Evolutionary conservation across 345 rosid species (phyloP).

Genomic region (Cardamine resedifolia): DNA sequence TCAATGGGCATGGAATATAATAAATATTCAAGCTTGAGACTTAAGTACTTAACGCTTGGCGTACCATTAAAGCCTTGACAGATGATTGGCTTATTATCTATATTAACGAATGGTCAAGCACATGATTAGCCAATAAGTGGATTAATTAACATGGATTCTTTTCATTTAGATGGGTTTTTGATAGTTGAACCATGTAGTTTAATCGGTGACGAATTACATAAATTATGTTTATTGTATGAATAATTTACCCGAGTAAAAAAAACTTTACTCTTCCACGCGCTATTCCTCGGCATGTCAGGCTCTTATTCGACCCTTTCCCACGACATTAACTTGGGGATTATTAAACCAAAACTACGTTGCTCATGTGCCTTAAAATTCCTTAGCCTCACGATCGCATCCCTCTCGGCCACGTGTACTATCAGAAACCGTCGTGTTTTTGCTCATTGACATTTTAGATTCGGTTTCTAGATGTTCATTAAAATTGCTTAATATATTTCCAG

Average conservation of each 20-base stretch:
- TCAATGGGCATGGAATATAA: not conserved
- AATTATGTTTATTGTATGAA: not conserved
- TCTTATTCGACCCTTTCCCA: slow-evolving; percentile 12
- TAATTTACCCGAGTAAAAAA: not conserved
- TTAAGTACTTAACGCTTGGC: not conserved
- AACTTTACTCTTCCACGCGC: not conserved
- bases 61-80: not conserved
- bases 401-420: slow-evolving; percentile 5
- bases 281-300: not conserved
- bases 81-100: slow-evolving; percentile 2
- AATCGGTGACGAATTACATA: not conserved
- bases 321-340: slow-evolving; percentile 1
- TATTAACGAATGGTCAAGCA: slow-evolving; percentile 6
- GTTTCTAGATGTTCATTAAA: not conserved
- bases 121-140: slow-evolving; percentile 2
- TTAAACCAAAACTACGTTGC: no score
- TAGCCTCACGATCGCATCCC: not conserved
- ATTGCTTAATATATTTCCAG: not conserved
- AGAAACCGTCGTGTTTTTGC: not conserved
- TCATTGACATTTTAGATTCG: not conserved
- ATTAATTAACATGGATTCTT: not conserved
- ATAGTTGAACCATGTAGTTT: not conserved
- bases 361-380: not conserved
- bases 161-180: not conserved
- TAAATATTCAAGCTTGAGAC: not conserved